Evolutionary conservation across 2,329 filamentous ascomycete genomes (phyloP), one percentile per base, ranked within the genome.

Genomic region (Drechslera avenae): DNA sequence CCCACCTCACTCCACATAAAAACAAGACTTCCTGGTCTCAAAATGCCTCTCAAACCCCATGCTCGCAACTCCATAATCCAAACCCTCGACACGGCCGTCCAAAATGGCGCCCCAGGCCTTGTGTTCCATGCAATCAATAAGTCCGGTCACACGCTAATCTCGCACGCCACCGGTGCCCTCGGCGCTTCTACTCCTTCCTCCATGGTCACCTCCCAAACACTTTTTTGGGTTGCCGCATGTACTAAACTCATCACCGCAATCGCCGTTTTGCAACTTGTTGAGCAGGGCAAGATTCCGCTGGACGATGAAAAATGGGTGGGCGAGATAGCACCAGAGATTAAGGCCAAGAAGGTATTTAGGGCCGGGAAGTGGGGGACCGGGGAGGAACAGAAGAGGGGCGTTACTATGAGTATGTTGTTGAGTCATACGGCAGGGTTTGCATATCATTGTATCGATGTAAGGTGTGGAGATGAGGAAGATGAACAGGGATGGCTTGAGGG

Each of bases 221-320:
- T 84, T 1, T 88, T 86, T 60, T 83, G 80, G 79, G 79, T 83
- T 16, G 80, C 80, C 1, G 80, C 78, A 1, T 82, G 79, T 62
- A 81, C 78, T 1, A 75, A 74, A 45, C 57, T 73, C n/a, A 61
- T 73, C 31, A 69, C 71, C 1, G 57, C 59, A 6, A 60, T 74
- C 32, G 67, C 68, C 2, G 50, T 63, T 8, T 52, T 75, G 33
- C 73, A 75, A 40, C 65, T 75, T 13, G 64, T 71, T 3, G 73
- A 75, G 51, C 64, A 71, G 41, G 69, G 70, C 16, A 73, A 69
- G 39, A 57, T 75, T 18, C 46, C 55, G 1, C 64, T 75, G 6
- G 72, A 75, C 32, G 71, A 74, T 39, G 43, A 64, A 2, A 64
- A 68, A 3, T 62, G 64, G 9, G 42, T 74, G 10, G 66, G 69